These are phyloP conservation scores for Starmerella stigmatis DNA, from an alignment of 805 yeast genomes.

Conservation along the genomic window DNA sequence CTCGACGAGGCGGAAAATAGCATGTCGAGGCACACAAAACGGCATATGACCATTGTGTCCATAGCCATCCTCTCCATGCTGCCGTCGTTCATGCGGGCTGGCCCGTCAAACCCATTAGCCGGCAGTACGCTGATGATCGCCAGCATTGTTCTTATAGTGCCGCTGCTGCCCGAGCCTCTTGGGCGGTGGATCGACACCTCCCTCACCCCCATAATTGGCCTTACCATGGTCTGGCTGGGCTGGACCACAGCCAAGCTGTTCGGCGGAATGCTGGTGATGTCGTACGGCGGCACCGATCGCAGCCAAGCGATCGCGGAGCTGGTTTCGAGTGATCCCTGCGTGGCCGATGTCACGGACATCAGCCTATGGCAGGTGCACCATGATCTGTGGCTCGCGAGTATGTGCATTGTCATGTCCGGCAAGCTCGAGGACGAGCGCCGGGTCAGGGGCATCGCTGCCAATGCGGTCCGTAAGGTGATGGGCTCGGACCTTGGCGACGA, in stretches of 20 bases:
- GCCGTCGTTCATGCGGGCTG: conserved; percentile 14
- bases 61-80: conserved; percentile 6
- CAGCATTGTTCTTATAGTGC: conserved; percentile 27
- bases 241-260: conserved; percentile 34
- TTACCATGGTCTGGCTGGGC: conserved; percentile 35
- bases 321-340: conserved; percentile 26
- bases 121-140: conserved; percentile 28
- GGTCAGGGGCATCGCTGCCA: conserved; percentile 28
- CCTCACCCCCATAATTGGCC: conserved; percentile 33
- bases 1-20: background rate
- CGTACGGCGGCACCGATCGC: conserved; percentile 33
- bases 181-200: conserved; percentile 28
- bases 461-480: conserved; percentile 24
- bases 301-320: conserved; percentile 25
- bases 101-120: conserved; percentile 13
- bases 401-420: conserved; percentile 31
- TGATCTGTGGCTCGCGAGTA: conserved; percentile 34
- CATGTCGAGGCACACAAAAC: background rate
- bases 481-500: conserved; percentile 20
- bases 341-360: conserved; percentile 28
- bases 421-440: conserved; percentile 28
- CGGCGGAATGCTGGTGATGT: conserved; percentile 38
- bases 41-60: conserved; percentile 4
- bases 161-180: conserved; percentile 26
- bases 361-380: conserved; percentile 38